phyloP scores from a whole-genome alignment of 2,329 filamentous ascomycete species.

The Xylariaceae sp. region DNA sequence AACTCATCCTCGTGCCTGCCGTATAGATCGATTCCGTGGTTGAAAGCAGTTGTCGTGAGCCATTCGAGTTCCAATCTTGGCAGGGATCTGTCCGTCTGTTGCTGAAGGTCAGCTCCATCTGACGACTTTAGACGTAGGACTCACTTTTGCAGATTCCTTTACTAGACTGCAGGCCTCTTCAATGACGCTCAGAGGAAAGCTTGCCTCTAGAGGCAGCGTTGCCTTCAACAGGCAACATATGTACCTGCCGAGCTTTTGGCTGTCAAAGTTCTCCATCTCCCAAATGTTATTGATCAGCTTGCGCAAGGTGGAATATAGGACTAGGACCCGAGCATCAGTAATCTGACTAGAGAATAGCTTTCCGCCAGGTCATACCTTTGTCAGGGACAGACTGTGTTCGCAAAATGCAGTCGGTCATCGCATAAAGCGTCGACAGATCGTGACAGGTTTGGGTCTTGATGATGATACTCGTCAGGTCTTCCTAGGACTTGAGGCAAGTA shows the following conservation, averaged over 20 bases:
- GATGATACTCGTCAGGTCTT: slow-evolving; percentile 55
- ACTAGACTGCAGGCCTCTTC: slow-evolving; percentile 54
- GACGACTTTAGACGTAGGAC: slow-evolving; percentile 6
- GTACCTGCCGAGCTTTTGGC: slow-evolving; percentile 62
- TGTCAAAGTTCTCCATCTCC: slow-evolving; percentile 47
- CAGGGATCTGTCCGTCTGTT: slow-evolving; percentile 40
- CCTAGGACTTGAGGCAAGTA: slow-evolving; percentile 58
- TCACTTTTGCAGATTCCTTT: slow-evolving; percentile 40
- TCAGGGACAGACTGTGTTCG: slow-evolving; percentile 41
- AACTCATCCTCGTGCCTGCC: slow-evolving; percentile 43
- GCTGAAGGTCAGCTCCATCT: not conserved
- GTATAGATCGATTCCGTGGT: slow-evolving; percentile 62
- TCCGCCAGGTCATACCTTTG: slow-evolving; percentile 34
- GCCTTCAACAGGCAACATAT: slow-evolving; percentile 69
- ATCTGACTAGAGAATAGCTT: not conserved
- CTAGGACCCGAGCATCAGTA: slow-evolving; percentile 25
- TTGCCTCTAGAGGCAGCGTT: slow-evolving; percentile 49
- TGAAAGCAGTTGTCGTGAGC: slow-evolving; percentile 63
- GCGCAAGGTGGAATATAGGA: slow-evolving; percentile 47
- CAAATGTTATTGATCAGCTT: slow-evolving; percentile 65
- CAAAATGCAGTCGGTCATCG: slow-evolving; percentile 60
- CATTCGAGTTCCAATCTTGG: slow-evolving; percentile 65
- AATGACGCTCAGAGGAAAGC: slow-evolving; percentile 51
- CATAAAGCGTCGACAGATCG: slow-evolving; percentile 44
- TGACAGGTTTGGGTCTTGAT: slow-evolving; percentile 37